Base-by-base conservation (phyloP, 2,329 filamentous ascomycete genomes). In the Pseudocercospora macadamiae region DNA sequence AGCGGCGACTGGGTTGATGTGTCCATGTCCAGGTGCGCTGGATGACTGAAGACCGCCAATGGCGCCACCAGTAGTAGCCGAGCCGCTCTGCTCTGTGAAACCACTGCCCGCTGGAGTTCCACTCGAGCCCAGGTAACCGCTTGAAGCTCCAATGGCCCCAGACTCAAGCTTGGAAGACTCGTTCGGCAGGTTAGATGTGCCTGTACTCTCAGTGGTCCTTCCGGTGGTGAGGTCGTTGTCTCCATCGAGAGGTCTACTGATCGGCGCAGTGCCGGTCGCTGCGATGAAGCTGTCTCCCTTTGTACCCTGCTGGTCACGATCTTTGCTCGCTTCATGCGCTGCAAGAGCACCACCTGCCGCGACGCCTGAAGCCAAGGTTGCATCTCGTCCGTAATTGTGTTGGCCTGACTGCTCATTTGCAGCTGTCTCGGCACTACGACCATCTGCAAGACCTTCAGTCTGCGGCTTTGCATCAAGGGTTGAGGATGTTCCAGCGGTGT, bases 1-100 rank as follows among this genome's bases (percentile, higher is more conserved):
- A 39, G 59, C 62, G 14, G 52, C 60, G 30, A 64, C 47, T 4
- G 62, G 62, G 56, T 64, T 64, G 47, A 64, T 62, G 26, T 62
- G 59, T 21, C 54, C 59, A 21, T 54, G 52, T 3, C 47, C 37
- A 2, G 56, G 47, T 10, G 47, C 47, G 26, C 10, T 49, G 0
- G 47, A 49, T 9, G 25, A 34, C 28, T 49, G 47, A 16, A 49
- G 26, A 3, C 55, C 57, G n/a, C 61, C n/a, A n/a, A n/a, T n/a
- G n/a, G n/a, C n/a, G n/a, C n/a, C 57, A 36, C 30, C 58, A 16
- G 32, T 28, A 1, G 36, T 30, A 10, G 51, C 34, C 32, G 21
- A 58, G 55, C 48, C 48, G 19, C 28, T 32, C 18, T 51, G 48
- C 28, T 51, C 48, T 34, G 48, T 51, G 26, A 37, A 51, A 9